Base-by-base conservation (phyloP, 1,139 yeast genomes). In the Suhomyces bribrorum region DNA sequence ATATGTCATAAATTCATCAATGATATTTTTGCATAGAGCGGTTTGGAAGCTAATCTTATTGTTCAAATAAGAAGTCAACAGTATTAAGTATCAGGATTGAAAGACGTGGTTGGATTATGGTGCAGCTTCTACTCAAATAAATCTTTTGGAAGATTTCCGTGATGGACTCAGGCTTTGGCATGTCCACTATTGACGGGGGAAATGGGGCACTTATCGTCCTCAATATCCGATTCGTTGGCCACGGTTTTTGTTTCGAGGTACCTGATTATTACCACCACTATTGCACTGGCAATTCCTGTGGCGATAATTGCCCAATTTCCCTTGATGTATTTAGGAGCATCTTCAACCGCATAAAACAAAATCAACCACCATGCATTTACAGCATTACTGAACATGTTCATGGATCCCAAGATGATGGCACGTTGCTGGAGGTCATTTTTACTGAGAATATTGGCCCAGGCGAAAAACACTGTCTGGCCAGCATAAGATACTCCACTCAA, bases 291-390 rank as follows among this genome's bases (percentile, higher is more conserved):
- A 2, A 68, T 42, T 0, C 75, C 62, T 0, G 84, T 79, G 3
- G 74, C 79, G 38, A 79, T 52, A 70, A 79, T 71, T 1, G 84
- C 83, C 49, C 70, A 77, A 43, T 79, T 69, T 17, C 83, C 84
- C 32, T 66, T 70, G 37, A 59, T 63, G 47, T 73, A 77, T 36
- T 61, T 59, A 0, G 83, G 83, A 1, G 69, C 81, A 31, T 70
- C 67, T 6, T 69, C 60, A 1, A 81, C 81, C 14, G 69, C 60
- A 47, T 64, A 79, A 50, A 79, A 77, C 3, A 79, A 40, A 15
- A 79, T 50, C 1, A 79, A 70, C 82, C 83, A 78, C 83, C 83
- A 79, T 2, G 83, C 82, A 53, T 77, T 78, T 11, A 77, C 77
- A 2, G 81, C 81, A 50, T 77, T 76, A 30, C 79, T 73, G 47